Percentiles rank a stretch among this genome's conserved stretches.
These are phyloP conservation scores for Artomyces pyxidatus DNA, from an alignment of 768 basidiomycete species.

Conservation along the genomic window DNA sequence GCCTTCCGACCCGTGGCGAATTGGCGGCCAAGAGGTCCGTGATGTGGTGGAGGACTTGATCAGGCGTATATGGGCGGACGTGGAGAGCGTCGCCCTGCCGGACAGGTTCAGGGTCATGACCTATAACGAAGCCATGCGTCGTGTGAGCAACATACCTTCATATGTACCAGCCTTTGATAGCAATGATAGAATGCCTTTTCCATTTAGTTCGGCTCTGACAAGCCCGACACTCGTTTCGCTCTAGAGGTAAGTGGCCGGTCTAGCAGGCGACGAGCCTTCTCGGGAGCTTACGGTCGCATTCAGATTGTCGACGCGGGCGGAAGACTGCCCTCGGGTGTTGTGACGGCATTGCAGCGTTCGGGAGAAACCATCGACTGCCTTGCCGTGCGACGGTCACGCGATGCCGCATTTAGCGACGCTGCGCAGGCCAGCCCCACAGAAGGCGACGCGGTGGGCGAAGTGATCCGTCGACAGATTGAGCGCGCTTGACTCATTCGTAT, in stretches of 20 bases:
- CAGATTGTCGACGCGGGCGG: constrained; percentile 29
- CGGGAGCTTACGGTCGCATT: constrained; percentile 1
- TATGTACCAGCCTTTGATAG: constrained; percentile 9
- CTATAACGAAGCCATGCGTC: constrained; percentile 85
- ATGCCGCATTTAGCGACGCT: constrained; percentile 31
- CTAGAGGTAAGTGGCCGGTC: constrained; percentile 59
- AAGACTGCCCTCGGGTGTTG: constrained; percentile 22
- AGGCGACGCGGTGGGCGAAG: constrained; percentile 23
- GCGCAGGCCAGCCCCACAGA: constrained; percentile 28
- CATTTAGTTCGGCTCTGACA: constrained; percentile 82
- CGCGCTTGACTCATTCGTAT: background rate
- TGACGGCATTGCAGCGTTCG: constrained; percentile 18
- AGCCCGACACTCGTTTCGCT: constrained; percentile 86
- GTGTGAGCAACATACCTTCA: constrained; percentile 38
- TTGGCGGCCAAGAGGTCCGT: constrained; percentile 81
- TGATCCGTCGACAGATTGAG: background rate
- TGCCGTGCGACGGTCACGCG: constrained; percentile 22
- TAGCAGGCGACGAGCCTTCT: no score
- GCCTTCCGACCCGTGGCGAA: constrained; percentile 52
- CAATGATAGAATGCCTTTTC: constrained; percentile 19
- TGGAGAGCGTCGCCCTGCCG: constrained; percentile 56
- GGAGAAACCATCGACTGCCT: constrained; percentile 27
- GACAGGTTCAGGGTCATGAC: constrained; percentile 73
- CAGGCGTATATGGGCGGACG: constrained; percentile 63
- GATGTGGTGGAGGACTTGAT: constrained; percentile 70